Conservation (phyloP, 768 basidiomycete species). For the Boletus bicolor region DNA sequence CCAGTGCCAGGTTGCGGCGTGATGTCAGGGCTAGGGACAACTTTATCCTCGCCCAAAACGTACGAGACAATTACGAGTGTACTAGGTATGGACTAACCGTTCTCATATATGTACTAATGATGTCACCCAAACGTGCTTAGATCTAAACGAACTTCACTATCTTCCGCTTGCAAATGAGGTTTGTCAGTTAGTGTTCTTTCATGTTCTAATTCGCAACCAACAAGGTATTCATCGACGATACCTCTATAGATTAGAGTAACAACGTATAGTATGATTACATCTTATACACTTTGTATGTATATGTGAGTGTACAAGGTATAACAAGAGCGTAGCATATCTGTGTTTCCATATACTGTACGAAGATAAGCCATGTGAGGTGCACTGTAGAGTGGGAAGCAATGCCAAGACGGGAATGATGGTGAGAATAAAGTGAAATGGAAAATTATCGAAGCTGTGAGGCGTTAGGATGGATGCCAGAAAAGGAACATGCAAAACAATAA, state of each 20-base stretch:
- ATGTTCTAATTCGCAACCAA: not conserved
- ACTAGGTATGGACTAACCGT: not conserved
- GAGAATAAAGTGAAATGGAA: not conserved
- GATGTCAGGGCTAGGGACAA: not conserved
- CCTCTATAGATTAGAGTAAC: not conserved
- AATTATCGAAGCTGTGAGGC: not conserved
- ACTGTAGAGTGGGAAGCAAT: not conserved
- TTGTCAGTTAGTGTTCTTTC: not conserved
- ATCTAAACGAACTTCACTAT: not conserved
- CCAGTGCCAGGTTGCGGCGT: not conserved
- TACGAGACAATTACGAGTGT: not conserved
- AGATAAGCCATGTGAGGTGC: not conserved
- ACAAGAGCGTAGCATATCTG: not conserved
- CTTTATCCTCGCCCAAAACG: not conserved
- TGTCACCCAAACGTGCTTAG: not conserved
- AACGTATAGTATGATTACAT: conserved; percentile 1
- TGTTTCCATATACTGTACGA: not conserved
- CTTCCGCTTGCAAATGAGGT: not conserved
- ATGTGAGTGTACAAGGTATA: not conserved
- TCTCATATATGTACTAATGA: not conserved
- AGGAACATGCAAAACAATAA: not conserved
- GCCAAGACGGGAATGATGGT: not conserved
- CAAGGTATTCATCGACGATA: not conserved
- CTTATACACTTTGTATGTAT: not conserved
- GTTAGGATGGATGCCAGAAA: not conserved